These are phyloP conservation scores for Aspergillus niger DNA, from an alignment of 2,329 filamentous ascomycete genomes.

Conservation along the genomic window DNA sequence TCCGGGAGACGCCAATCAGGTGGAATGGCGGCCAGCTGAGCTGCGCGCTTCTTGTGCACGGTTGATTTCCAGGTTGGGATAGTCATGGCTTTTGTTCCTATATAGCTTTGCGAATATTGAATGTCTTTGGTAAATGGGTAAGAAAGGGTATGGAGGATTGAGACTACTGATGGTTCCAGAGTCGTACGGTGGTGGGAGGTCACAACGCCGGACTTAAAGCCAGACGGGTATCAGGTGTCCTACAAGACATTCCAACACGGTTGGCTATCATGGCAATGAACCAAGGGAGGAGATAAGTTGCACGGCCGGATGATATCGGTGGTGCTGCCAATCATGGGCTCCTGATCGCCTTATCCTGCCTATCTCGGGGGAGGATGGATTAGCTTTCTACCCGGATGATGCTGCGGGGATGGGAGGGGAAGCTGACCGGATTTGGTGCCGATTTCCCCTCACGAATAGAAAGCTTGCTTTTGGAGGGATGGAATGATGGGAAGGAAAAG, in stretches of 20 bases:
- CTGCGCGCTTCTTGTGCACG: conserved; percentile 23
- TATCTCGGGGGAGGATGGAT: background rate
- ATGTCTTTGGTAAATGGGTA: background rate
- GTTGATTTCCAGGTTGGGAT: conserved; percentile 24
- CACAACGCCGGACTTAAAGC: background rate
- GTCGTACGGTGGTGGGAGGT: background rate
- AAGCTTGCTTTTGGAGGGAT: no score
- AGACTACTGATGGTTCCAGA: no score
- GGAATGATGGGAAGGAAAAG: background rate
- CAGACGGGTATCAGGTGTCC: background rate
- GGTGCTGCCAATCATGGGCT: conserved; percentile 6
- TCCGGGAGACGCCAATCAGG: conserved; percentile 25
- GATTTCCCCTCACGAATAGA: background rate
- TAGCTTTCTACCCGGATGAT: background rate
- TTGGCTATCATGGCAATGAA: background rate
- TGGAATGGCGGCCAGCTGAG: conserved; percentile 25
- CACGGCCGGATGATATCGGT: background rate
- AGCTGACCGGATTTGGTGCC: background rate
- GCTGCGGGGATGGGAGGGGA: background rate
- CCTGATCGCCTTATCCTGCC: background rate
- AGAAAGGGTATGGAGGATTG: background rate
- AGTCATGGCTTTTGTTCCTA: background rate
- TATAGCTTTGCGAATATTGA: background rate
- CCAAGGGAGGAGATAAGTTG: background rate
- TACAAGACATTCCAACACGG: background rate